phyloP scores from a whole-genome alignment of 2,329 filamentous ascomycete species.

The Pestalotiopsis sp. region DNA sequence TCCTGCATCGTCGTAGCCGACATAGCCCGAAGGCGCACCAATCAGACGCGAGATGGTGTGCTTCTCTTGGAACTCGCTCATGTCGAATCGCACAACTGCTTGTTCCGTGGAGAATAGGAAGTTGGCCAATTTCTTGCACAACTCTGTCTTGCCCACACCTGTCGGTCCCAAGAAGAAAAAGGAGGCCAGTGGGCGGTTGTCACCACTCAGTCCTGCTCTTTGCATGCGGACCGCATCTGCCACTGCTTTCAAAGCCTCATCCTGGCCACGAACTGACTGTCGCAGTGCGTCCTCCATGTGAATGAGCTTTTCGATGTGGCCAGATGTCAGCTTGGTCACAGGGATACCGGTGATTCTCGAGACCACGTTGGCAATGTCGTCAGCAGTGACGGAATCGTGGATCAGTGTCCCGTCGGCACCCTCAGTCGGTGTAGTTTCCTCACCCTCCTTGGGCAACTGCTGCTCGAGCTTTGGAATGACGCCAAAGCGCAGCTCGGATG shows the following conservation, averaged over 20 bases:
- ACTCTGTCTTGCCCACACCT: constrained; percentile 94
- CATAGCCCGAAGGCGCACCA: constrained; percentile 90
- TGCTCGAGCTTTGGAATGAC: constrained; percentile 81
- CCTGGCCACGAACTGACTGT: constrained; percentile 85
- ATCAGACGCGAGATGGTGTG: constrained; percentile 94
- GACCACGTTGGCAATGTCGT: constrained; percentile 92
- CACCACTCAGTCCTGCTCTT: constrained; percentile 85
- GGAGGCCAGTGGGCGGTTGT: constrained; percentile 87
- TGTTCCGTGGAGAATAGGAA: constrained; percentile 93
- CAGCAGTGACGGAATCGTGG: constrained; percentile 91
- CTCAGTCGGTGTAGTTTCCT: constrained; percentile 34
- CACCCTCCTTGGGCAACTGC: constrained; percentile 77
- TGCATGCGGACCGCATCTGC: constrained; percentile 94
- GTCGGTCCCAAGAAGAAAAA: constrained; percentile 99
- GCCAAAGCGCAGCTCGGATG: constrained; percentile 89
- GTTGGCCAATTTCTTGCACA: constrained; percentile 92
- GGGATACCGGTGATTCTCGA: constrained; percentile 92
- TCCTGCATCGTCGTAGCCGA: constrained; percentile 95
- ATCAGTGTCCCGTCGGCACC: constrained; percentile 63
- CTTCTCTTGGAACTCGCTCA: constrained; percentile 97
- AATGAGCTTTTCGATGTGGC: constrained; percentile 92
- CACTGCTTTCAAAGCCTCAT: constrained; percentile 89
- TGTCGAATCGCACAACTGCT: constrained; percentile 92
- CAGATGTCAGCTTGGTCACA: constrained; percentile 87
- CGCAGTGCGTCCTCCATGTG: constrained; percentile 92